Percentiles rank a stretch among this genome's conserved stretches.
Evolutionary conservation across 1,284 basidiomycete genomes (phyloP).

Genomic region (Sanghuangporus weigelae): DNA sequence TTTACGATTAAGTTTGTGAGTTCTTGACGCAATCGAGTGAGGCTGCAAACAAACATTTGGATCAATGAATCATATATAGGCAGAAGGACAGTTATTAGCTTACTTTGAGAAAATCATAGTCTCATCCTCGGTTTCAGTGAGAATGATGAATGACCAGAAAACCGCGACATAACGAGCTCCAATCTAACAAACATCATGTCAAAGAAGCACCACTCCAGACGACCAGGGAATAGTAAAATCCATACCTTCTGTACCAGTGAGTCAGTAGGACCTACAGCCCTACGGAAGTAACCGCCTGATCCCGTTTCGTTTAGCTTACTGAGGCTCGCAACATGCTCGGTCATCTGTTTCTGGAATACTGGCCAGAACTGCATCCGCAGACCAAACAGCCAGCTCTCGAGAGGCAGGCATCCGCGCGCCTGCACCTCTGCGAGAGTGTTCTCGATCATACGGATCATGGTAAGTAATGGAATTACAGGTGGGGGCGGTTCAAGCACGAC

Average conservation of each 20-base stretch:
- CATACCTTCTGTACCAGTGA: slow-evolving; percentile 56
- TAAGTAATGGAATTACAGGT: slow-evolving; percentile 69
- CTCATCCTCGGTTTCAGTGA: slow-evolving; percentile 83
- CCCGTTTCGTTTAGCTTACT: slow-evolving; percentile 75
- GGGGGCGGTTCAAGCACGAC: slow-evolving; percentile 65
- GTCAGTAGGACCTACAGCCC: slow-evolving; percentile 64
- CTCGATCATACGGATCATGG: slow-evolving; percentile 86
- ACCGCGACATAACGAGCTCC: slow-evolving; percentile 67
- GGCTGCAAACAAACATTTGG: slow-evolving; percentile 38
- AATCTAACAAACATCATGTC: slow-evolving; percentile 26
- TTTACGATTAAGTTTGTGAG: slow-evolving; percentile 72
- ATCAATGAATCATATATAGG: neutral
- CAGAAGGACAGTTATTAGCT: slow-evolving; percentile 22
- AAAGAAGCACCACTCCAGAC: neutral
- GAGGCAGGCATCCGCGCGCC: slow-evolving; percentile 68
- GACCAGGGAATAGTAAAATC: slow-evolving; percentile 6
- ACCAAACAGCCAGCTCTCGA: slow-evolving; percentile 75
- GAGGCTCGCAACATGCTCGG: slow-evolving; percentile 75
- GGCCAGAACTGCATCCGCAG: slow-evolving; percentile 88
- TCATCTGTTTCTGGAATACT: slow-evolving; percentile 82
- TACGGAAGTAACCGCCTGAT: slow-evolving; percentile 59
- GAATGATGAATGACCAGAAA: slow-evolving; percentile 74
- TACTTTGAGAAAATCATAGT: slow-evolving; percentile 94
- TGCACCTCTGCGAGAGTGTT: slow-evolving; percentile 69
- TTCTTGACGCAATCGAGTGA: slow-evolving; percentile 83